Base-by-base conservation (phyloP, 345 rosid genomes). In the Rhodamnia rubescens region DNA sequence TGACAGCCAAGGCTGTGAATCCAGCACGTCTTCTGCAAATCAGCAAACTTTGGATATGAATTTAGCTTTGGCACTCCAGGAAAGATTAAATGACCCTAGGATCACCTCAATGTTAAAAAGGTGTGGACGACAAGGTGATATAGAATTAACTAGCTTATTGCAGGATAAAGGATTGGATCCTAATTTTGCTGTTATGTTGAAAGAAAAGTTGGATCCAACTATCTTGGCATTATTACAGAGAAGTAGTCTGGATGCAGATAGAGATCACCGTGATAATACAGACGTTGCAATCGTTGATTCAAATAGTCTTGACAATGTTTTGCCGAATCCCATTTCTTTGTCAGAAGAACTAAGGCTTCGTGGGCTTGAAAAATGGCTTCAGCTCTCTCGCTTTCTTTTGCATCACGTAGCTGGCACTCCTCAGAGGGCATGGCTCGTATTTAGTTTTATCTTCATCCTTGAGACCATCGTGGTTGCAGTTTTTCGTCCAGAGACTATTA, bases 131-230 rank as follows among this genome's bases (percentile, higher is more conserved):
- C 94, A 93, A 87, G 98, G 99, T 84, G 98, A 98, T 89, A 88
- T 89, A 82, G 99, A 98, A 53, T 92, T 96, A 89, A 89, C 94
- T 89, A 94, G 90, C 90, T 90, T 98, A 92, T 90, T 98, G 92
- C 98, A 98, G 90, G 92, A 96, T 89, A 98, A 98, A 90, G 99
- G 99, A 83, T 91, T 98, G 90, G 99, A 98, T 92, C 99, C 99
- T 86, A 96, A 98, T 93, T 98, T 98, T 92, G 99, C 99, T 83
- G 92, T 98, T 93, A 98, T 98, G 99, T 89, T 98, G 90, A 95
- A 98, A 89, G 99, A 98, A 91, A 98, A 93, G 87, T 92, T 98
- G 94, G 99, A 98, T 91, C 99, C 98, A 44, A 96, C 98, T 56
- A 94, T 98, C 82, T 91, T 98, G 87, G 99, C 99, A 82, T 92